Evolutionary conservation across 805 yeast species (phyloP), one percentile per base, ranked within the genome.

Genomic region (Clavispora asparagi): DNA sequence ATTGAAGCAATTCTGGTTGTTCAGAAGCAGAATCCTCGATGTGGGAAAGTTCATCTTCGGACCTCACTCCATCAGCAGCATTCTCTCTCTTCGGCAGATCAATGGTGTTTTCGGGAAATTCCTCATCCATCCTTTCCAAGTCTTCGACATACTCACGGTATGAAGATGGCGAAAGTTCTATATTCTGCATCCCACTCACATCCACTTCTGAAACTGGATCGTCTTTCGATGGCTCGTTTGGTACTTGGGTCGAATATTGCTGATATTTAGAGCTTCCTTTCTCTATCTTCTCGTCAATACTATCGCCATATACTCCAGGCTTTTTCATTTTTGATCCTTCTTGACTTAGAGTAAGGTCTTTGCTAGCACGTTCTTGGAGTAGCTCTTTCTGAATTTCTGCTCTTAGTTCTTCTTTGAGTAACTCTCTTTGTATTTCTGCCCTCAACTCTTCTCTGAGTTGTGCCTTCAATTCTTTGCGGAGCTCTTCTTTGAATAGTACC

Each of bases 71-170:
- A 17, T 29, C 10, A 9, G 30, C 27, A 2, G 17, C 27, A 14
- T 29, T 17, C 7, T 31, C 7, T 31, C 13, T 16, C 16, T 33
- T 26, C 14, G 31, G 31, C 23, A 2, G 26, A 6, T 23, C 13
- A 23, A 14, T 16, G 4, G 39, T 7, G 2, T 27, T 43, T 8
- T 46, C 46, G 1, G 37, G 37, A 16, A 52, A 46, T 19, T 48
- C 55, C 1, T 44, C 42, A 3, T 41, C 46, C 52, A 54, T 48
- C 17, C 42, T 40, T 31, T 41, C 37, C 26, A 50, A 36, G 35
- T 54, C 56, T 13, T 44, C 35, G 41, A 43, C 47, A 32, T 54
- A 54, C 16, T 48, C 53, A 16, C 45, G 44, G 29, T 54, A 54
- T 9, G 58, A 48, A 4, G 51, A 46, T 14, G 56, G 55, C 3